Evolutionary conservation across 495 filamentous ascomycete species (phyloP), one percentile per base, ranked within the genome.

Genomic region (Penicillium manginii): DNA sequence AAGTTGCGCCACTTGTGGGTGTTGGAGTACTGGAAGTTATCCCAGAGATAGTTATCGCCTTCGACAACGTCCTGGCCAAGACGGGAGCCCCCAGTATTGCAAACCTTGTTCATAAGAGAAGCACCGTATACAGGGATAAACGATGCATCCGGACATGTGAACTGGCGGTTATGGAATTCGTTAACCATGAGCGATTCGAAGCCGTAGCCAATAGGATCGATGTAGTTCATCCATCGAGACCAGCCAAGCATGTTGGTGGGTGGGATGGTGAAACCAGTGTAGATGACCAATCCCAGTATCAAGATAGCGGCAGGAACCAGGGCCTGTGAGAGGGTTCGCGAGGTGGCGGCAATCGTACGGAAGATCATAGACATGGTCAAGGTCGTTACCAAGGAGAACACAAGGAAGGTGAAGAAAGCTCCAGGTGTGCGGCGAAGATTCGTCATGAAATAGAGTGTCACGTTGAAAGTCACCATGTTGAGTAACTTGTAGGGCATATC

Each of bases 1-100:
- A 89, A 67, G 58, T 90, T 89, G n/a, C 87, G 72, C 88, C 88
- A 91, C 29, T 88, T 78, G 61, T 91, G 84, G 22, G 65, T 72
- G 40, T 78, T 68, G 19, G 71, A 74, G 58, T 90, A 90, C 8
- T 73, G 69, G 68, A 81, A 90, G 33, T 81, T 84, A 6, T 76
- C 60, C 23, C 68, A 46, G 22, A 86, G 78, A 58, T 85, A 89
- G 17, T 74, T 70, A 42, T 72, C 76, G 32, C 86, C 84, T 23
- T 59, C 53, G 17, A 90, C 82, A 14, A 58, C 22, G 0, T 64
- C 42, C 1, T 66, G 64, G 21, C 85, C 87, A 22, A 80, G 71
- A 11, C 59, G 65, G 14, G 84, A 79, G 21, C 88, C 86, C 21
- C 80, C 80, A n/a, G 83, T 61, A 23, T 77, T 69, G 62, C 83